Evolutionary conservation across 2,329 filamentous ascomycete species (phyloP).

Genomic region (Sporothrix curviconia): DNA sequence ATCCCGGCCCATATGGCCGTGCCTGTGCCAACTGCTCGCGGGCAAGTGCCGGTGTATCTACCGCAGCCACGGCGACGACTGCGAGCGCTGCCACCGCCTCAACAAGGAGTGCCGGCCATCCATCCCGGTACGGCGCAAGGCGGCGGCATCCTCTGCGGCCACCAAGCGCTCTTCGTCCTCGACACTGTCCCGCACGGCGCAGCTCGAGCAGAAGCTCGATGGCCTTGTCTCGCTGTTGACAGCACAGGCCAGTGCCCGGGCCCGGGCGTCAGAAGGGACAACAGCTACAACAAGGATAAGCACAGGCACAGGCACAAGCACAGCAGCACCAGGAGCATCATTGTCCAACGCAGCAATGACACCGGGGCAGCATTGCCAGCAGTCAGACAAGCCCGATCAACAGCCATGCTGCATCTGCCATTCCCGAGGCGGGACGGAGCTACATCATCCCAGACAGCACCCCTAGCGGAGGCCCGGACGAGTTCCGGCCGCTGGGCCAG

Average conservation of each 20-base stretch:
- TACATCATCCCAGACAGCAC: background rate
- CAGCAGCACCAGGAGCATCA: too few species aligned
- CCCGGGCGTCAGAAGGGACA: conserved; percentile 20
- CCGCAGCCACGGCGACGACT: conserved; percentile 25
- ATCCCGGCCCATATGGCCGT: conserved; percentile 32
- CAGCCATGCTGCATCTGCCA: background rate
- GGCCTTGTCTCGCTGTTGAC: conserved; percentile 40
- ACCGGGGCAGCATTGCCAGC: conserved; percentile 13
- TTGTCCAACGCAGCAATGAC: too few species aligned
- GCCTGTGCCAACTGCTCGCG: conserved; percentile 42
- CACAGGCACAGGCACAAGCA: too few species aligned
- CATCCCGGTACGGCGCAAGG: conserved; percentile 34
- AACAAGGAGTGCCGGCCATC: conserved; percentile 43
- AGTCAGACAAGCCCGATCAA: background rate
- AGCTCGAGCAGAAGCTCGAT: conserved; percentile 44
- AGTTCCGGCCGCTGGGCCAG: background rate
- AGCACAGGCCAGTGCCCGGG: conserved; percentile 23
- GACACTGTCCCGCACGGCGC: conserved; percentile 30
- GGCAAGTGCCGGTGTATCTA: conserved; percentile 43
- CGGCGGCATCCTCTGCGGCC: conserved; percentile 27
- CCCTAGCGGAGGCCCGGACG: background rate
- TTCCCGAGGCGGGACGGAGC: background rate
- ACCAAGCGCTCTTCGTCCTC: conserved; percentile 28
- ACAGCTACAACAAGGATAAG: conserved; percentile 7
- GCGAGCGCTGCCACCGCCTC: conserved; percentile 38